Evolutionary conservation across 176 grass and related monocot genomes (phyloP), one percentile per base, ranked within the genome.

Genomic region (Puya raimondii): DNA sequence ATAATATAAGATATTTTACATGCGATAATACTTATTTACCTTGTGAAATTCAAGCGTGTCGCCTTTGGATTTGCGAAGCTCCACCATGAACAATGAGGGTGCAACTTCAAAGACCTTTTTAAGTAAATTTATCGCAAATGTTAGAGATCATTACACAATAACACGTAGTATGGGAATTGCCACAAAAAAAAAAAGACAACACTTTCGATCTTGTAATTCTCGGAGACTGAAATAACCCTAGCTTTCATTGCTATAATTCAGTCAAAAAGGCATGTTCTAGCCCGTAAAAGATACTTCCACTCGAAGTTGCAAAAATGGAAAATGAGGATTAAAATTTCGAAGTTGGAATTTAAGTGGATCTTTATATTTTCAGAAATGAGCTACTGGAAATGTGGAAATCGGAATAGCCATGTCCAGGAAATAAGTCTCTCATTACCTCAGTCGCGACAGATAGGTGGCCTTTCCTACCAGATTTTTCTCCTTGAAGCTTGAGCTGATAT

Each of bases 11-110:
- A 20, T 33, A 51, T 58, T 63, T 10, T 42, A 69, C 16, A 26
- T 18, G 15, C 49, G 23, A 54, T 47, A 11, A 12, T 65, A 8
- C 9, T 26, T 47, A 29, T 67, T 67, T 73, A 96, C 92, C 81
- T 91, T 83, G 11, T 94, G 95, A 73, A 93, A 99, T 50, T 99
- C 95, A 6, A 99, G 76, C 4, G 95, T 99, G 54, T 99, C 95
- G 0, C 95, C 95, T 1, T 91, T 99, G 1, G 89, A 88, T 50
- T 99, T 99, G 68, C 90, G 90, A 20, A 99, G 74, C 70, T 99
- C 95, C 7, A 99, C 95, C 81, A 99, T 91, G 67, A 82, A 92
- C 54, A 99, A 76, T 1, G 95, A 90, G 22, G 95, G 95, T 2
- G 90, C 86, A 70, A 99, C 90, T 79, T 94, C 87, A 72, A 99